phyloP scores from a whole-genome alignment of 129 eudicot genomes.

The Mikania micrantha region DNA sequence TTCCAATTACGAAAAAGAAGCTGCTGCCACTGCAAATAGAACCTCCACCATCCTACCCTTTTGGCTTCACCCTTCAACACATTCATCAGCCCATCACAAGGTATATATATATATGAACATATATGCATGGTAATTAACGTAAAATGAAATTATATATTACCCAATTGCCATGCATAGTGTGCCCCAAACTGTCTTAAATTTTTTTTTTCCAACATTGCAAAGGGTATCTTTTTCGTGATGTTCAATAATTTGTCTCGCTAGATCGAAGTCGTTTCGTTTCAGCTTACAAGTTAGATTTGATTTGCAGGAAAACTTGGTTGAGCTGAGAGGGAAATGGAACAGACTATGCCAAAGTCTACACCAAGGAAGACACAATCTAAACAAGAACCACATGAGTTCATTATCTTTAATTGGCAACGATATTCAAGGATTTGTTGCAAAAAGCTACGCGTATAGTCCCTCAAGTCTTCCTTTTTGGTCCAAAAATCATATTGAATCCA shows the following conservation, averaged over 20 bases:
- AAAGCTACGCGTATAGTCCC: constrained; percentile 30
- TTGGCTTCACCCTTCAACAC: constrained; percentile 59
- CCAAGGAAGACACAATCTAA: constrained; percentile 46
- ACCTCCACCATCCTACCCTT: constrained; percentile 40
- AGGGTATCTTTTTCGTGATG: too few species aligned
- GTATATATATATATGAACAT: too few species aligned
- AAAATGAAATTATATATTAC: too few species aligned
- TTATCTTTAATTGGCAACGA: constrained; percentile 15
- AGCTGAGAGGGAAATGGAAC: constrained; percentile 70
- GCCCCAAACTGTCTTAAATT: too few species aligned
- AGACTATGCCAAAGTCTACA: constrained; percentile 65
- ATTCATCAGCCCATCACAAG: constrained; percentile 33
- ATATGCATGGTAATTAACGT: too few species aligned
- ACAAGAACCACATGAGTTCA: constrained; percentile 24
- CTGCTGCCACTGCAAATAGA: constrained; percentile 24
- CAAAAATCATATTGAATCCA: constrained; percentile 19
- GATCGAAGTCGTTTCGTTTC: too few species aligned
- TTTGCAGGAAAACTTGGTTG: constrained; percentile 52
- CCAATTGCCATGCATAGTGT: too few species aligned
- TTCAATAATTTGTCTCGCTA: too few species aligned
- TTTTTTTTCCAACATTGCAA: too few species aligned
- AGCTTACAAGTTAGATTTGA: background rate
- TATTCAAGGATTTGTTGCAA: constrained; percentile 27
- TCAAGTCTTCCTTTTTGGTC: constrained; percentile 56
- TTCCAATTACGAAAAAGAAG: constrained; percentile 74